phyloP scores from a whole-genome alignment of 306 rosid genomes.

The Castanea sativa region DNA sequence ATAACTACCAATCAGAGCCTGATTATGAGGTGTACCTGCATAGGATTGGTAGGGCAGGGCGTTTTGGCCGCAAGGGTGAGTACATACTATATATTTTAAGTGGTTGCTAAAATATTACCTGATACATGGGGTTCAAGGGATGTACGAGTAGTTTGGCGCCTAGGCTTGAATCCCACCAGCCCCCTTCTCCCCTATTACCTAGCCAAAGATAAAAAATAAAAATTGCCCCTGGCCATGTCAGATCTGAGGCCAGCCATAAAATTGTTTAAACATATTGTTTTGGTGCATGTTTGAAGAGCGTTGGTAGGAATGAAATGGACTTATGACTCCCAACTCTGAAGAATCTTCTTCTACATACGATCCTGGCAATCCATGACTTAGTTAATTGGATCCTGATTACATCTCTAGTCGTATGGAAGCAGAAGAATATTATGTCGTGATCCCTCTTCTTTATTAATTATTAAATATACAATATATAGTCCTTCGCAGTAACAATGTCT shows the following conservation, averaged over 20 bases:
- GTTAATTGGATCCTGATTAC: neutral
- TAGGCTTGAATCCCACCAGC: too few relatives aligned
- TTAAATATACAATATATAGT: neutral
- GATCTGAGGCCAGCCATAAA: neutral
- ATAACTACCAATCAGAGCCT: constrained; percentile 47
- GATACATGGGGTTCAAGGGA: neutral
- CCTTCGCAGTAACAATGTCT: neutral
- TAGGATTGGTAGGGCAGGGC: constrained; percentile 88
- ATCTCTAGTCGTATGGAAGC: neutral
- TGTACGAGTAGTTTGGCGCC: too few relatives aligned
- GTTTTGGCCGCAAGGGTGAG: constrained; percentile 90
- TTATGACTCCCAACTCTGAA: neutral
- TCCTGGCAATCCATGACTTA: too few relatives aligned
- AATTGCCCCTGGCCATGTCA: neutral
- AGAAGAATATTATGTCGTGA: neutral
- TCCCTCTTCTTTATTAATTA: neutral
- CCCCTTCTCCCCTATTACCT: too few relatives aligned
- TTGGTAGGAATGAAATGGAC: neutral
- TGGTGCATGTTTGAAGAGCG: neutral
- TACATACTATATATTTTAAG: too few relatives aligned
- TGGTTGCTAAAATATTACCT: too few relatives aligned
- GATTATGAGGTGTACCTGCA: constrained; percentile 85
- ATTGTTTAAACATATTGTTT: neutral
- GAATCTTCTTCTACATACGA: neutral
- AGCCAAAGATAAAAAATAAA: too few relatives aligned